A percentile compares a stretch with the other conserved stretches of the same genome.
phyloP scores from a whole-genome alignment of 2,329 filamentous ascomycete genomes.

The Leptodontidium sp. region DNA sequence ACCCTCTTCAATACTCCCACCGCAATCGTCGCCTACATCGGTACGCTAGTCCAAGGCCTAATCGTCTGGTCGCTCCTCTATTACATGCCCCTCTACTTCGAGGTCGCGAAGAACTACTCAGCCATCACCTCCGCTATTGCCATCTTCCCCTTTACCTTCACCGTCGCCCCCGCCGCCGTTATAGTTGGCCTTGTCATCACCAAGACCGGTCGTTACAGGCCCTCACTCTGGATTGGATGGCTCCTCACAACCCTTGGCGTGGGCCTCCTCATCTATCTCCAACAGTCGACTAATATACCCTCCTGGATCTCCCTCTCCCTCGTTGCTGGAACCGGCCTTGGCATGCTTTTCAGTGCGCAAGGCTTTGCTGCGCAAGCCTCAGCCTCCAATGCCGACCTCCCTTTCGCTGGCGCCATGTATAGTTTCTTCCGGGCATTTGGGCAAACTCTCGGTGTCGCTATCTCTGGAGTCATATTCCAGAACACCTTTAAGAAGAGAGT shows the following conservation, averaged over 20 bases:
- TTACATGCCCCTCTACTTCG: slow-evolving; percentile 59
- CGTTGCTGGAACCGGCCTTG: slow-evolving; percentile 66
- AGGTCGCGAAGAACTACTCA: slow-evolving; percentile 58
- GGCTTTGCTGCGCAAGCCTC: slow-evolving; percentile 69
- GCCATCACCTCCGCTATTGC: slow-evolving; percentile 62
- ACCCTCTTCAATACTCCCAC: slow-evolving; percentile 55
- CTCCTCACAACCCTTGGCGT: slow-evolving; percentile 62
- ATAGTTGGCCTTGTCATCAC: slow-evolving; percentile 63
- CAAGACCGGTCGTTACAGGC: slow-evolving; percentile 64
- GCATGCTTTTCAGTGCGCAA: slow-evolving; percentile 69
- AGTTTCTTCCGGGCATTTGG: too few relatives aligned
- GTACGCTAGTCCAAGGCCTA: slow-evolving; percentile 62
- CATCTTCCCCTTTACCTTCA: slow-evolving; percentile 66
- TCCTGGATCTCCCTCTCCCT: slow-evolving; percentile 69
- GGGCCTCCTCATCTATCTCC: slow-evolving; percentile 60
- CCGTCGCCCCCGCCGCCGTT: slow-evolving; percentile 63
- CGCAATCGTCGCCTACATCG: too few relatives aligned
- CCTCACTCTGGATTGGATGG: too few relatives aligned
- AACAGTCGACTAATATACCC: slow-evolving; percentile 56
- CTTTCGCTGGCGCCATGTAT: slow-evolving; percentile 69
- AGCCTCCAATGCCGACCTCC: slow-evolving; percentile 61
- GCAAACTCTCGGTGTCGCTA: slow-evolving; percentile 44
- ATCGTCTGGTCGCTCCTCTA: slow-evolving; percentile 61
- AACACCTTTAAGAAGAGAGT: slow-evolving; percentile 54
- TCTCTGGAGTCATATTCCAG: slow-evolving; percentile 74